A percentile compares a stretch with the other conserved stretches of the same genome.
Evolutionary conservation across 306 rosid genomes (phyloP).

Genomic region (Acacia confusa): DNA sequence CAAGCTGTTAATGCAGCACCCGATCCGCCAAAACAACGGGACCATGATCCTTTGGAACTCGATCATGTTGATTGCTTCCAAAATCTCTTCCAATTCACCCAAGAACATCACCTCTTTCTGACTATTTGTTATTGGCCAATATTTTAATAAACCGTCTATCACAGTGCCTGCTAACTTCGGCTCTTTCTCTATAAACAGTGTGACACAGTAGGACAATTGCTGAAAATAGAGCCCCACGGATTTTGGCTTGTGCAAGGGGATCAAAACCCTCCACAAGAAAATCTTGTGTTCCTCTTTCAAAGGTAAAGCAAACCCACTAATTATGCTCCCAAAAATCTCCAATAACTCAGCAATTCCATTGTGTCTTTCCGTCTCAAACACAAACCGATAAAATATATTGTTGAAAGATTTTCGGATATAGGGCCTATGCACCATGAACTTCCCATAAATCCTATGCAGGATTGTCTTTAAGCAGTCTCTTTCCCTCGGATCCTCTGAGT

Average conservation of each 20-base stretch:
- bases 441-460: constrained; percentile 49
- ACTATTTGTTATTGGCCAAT: constrained; percentile 51
- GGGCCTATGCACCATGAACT: constrained; percentile 56
- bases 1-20: constrained; percentile 73
- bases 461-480: constrained; percentile 49
- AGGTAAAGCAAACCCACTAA: constrained; percentile 52
- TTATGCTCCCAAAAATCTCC: constrained; percentile 49
- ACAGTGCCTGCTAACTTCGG: constrained; percentile 44
- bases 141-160: constrained; percentile 46
- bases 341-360: constrained; percentile 47
- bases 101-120: constrained; percentile 89
- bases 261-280: constrained; percentile 52
- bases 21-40: constrained; percentile 74
- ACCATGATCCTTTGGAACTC: constrained; percentile 89
- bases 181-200: constrained; percentile 48
- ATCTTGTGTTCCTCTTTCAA: constrained; percentile 53
- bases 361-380: constrained; percentile 47
- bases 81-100: constrained; percentile 88
- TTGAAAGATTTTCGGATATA: constrained; percentile 43
- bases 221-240: constrained; percentile 45
- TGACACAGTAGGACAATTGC: constrained; percentile 44
- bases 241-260: constrained; percentile 57
- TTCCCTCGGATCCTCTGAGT: constrained; percentile 51
- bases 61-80: constrained; percentile 73
- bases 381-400: constrained; percentile 42